These are phyloP conservation scores for Pythium vanterpoolii DNA, from an alignment of 352 stramenopile genomes.

Conservation along the genomic window DNA sequence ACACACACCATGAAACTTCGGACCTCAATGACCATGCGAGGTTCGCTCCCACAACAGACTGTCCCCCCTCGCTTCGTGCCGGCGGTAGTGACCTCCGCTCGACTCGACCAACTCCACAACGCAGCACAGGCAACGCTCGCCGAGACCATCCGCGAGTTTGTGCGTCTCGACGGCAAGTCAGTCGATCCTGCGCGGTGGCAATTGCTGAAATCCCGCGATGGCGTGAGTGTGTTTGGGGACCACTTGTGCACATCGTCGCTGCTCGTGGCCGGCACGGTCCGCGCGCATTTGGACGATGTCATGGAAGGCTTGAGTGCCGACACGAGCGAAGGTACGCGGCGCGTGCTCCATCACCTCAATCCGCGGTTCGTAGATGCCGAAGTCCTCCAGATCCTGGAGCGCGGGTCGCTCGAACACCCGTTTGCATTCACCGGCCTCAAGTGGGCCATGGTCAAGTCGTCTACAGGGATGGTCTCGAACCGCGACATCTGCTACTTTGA, in stretches of 20 bases:
- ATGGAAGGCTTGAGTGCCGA: constrained; percentile 22
- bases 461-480: constrained; percentile 15
- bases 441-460: constrained; percentile 13
- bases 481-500: constrained; percentile 24
- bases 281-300: constrained; percentile 3
- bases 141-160: constrained; percentile 36
- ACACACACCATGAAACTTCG: no score
- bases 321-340: constrained; percentile 14
- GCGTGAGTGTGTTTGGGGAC: constrained; percentile 32
- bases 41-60: background rate
- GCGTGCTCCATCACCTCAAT: constrained; percentile 15
- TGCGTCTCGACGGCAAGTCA: constrained; percentile 14
- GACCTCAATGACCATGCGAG: no score
- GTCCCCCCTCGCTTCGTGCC: background rate
- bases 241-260: constrained; percentile 9
- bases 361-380: constrained; percentile 18
- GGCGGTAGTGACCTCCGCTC: background rate
- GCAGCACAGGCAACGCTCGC: constrained; percentile 29
- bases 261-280: constrained; percentile 16
- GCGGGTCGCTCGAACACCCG: constrained; percentile 5
- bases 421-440: constrained; percentile 23
- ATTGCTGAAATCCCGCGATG: constrained; percentile 28
- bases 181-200: constrained; percentile 34
- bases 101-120: constrained; percentile 39
- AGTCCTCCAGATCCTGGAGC: constrained; percentile 20